A percentile compares a stretch with the other conserved stretches of the same genome.
These are phyloP conservation scores for Teunomyces tritomae DNA, from an alignment of 805 yeast genomes.

Conservation along the genomic window DNA sequence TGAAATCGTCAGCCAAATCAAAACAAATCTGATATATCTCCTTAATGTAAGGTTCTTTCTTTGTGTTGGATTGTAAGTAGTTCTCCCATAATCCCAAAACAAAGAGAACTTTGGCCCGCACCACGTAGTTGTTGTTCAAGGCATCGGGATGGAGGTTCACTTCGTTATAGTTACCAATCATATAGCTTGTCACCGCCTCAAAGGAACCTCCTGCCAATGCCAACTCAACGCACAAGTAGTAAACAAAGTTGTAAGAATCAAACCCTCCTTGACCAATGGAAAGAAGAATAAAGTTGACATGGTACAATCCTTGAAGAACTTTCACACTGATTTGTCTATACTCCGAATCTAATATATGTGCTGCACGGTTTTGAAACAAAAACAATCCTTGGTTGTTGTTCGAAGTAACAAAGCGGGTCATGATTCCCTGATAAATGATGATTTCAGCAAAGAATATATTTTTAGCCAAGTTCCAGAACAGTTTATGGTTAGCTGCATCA, in stretches of 20 bases:
- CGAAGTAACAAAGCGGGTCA: constrained; percentile 34
- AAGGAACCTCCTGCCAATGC: constrained; percentile 16
- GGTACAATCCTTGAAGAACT: constrained; percentile 41
- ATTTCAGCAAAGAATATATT: constrained; percentile 46
- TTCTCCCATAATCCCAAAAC: constrained; percentile 49
- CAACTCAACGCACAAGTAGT: constrained; percentile 47
- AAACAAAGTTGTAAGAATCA: constrained; percentile 60
- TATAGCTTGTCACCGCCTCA: constrained; percentile 19
- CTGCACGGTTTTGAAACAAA: constrained; percentile 6
- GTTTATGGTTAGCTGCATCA: constrained; percentile 11
- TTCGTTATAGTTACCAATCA: constrained; percentile 36
- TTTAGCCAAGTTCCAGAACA: constrained; percentile 40
- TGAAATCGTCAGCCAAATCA: constrained; percentile 25
- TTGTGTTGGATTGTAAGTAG: constrained; percentile 29
- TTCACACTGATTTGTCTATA: constrained; percentile 26
- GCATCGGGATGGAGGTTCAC: constrained; percentile 26
- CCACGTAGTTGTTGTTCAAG: constrained; percentile 24
- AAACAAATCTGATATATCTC: constrained; percentile 31
- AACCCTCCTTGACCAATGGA: constrained; percentile 65
- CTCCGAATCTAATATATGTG: constrained; percentile 17
- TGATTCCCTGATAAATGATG: constrained; percentile 49
- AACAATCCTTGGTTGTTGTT: constrained; percentile 14
- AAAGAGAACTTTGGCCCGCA: constrained; percentile 42
- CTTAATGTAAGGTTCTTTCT: constrained; percentile 18
- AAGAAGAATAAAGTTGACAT: constrained; percentile 47